Evolutionary conservation across 78 protist genomes (phyloP).

Genomic region (Pelomyxa schiedti): DNA sequence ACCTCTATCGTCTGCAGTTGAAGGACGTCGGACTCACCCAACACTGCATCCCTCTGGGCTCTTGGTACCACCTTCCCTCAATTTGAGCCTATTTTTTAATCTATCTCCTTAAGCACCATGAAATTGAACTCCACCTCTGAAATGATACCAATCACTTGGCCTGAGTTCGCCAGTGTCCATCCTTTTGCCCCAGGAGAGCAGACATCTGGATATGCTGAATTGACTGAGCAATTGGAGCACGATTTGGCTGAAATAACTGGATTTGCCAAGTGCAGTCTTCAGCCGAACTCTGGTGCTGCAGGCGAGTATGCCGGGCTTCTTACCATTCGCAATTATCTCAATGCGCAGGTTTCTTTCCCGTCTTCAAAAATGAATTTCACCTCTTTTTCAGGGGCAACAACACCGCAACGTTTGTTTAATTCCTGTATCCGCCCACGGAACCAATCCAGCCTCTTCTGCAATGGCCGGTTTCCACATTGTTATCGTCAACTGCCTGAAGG

Average conservation of each 20-base stretch:
- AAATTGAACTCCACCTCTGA: constrained; percentile 91
- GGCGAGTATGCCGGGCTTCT: constrained; percentile 95
- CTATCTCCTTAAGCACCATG: constrained; percentile 91
- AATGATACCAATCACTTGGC: constrained; percentile 92
- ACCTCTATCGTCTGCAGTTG: constrained; percentile 68
- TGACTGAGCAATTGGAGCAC: constrained; percentile 33
- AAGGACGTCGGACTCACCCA: constrained; percentile 73
- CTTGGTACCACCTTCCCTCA: background rate
- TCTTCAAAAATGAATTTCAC: background rate
- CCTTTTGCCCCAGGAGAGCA: constrained; percentile 91
- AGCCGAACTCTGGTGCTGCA: constrained; percentile 94
- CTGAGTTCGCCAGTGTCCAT: constrained; percentile 77
- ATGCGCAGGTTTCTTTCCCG: too few species aligned
- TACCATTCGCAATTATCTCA: constrained; percentile 77
- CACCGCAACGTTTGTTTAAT: constrained; percentile 91
- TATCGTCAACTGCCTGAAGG: constrained; percentile 44
- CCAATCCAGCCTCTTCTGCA: constrained; percentile 96
- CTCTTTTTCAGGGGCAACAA: constrained; percentile 48
- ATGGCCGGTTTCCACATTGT: constrained; percentile 69
- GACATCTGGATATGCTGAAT: constrained; percentile 40
- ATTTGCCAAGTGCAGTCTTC: constrained; percentile 55
- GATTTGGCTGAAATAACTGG: constrained; percentile 77
- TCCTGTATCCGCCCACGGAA: constrained; percentile 96
- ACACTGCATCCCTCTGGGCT: constrained; percentile 87
- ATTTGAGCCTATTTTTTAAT: background rate